phyloP scores from a whole-genome alignment of 768 basidiomycete species.

The Mycena leptocephala region DNA sequence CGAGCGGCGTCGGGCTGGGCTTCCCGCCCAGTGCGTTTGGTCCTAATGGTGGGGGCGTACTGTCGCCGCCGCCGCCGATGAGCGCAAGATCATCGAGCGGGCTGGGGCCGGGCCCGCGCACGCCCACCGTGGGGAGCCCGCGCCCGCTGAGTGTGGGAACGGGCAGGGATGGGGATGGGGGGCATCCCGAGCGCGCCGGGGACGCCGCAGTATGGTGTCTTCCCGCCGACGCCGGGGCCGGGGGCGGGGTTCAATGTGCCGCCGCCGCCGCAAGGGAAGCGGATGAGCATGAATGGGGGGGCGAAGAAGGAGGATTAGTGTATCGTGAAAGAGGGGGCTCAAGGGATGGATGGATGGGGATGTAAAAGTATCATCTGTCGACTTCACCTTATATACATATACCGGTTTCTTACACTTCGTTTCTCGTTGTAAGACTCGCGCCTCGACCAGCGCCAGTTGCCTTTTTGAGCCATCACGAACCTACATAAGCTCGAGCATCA shows the following conservation, averaged over 20 bases:
- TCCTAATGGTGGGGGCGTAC: not conserved
- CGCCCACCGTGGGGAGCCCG: conserved; percentile 16
- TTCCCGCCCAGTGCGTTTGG: not conserved
- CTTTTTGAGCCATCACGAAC: too few relatives aligned
- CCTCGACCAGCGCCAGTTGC: too few relatives aligned
- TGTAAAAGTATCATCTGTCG: too few relatives aligned
- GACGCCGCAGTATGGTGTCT: conserved; percentile 36
- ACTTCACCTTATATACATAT: too few relatives aligned
- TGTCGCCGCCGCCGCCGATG: conserved; percentile 20
- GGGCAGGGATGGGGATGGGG: conserved; percentile 16
- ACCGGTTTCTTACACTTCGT: too few relatives aligned
- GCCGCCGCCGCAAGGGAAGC: conserved; percentile 43
- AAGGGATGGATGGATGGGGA: too few relatives aligned
- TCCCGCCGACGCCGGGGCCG: conserved; percentile 53
- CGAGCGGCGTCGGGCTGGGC: conserved; percentile 3
- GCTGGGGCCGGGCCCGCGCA: not conserved
- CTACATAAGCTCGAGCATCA: too few relatives aligned
- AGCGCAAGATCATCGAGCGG: conserved; percentile 24
- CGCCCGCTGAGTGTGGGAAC: conserved; percentile 22
- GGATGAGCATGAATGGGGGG: conserved; percentile 47
- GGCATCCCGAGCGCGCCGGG: conserved; percentile 31
- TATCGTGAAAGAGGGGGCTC: too few relatives aligned
- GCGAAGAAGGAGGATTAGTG: conserved; percentile 60
- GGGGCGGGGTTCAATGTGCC: conserved; percentile 48
- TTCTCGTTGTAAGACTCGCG: too few relatives aligned